Percentiles rank a stretch among this genome's conserved stretches.
Conservation (phyloP, 2,329 filamentous ascomycete species). For the Colletotrichum camelliae region DNA sequence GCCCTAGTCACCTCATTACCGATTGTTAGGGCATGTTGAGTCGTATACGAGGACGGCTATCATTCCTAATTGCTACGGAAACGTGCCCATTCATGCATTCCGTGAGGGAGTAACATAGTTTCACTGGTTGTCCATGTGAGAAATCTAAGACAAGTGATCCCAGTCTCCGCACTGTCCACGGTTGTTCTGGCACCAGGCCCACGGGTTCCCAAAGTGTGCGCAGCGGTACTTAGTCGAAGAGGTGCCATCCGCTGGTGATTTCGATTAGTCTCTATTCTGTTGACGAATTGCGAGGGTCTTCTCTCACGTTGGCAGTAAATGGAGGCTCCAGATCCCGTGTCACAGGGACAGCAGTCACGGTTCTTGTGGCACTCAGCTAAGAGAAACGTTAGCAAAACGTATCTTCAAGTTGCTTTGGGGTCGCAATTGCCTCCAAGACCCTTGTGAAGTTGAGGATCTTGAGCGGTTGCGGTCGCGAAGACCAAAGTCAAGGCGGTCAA, state of each 20-base stretch:
- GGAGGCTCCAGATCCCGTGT: background rate
- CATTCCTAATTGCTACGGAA: background rate
- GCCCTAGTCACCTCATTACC: background rate
- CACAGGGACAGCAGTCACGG: background rate
- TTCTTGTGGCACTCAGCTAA: background rate
- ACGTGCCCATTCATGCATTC: background rate
- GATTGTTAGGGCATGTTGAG: fast-evolving
- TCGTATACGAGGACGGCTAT: too few species aligned
- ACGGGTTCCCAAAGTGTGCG: background rate
- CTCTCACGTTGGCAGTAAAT: background rate
- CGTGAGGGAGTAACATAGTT: background rate
- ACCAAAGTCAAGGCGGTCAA: background rate
- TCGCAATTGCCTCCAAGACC: background rate
- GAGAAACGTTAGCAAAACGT: background rate
- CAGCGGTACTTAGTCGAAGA: background rate
- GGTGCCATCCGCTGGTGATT: background rate
- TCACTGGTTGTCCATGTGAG: fast-evolving
- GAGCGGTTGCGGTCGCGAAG: background rate
- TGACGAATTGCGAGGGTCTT: fast-evolving
- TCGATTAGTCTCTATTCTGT: fast-evolving
- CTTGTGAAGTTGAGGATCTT: background rate
- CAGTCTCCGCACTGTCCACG: background rate
- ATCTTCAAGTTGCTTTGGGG: too few species aligned
- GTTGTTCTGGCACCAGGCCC: background rate
- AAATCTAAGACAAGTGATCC: background rate